These are phyloP conservation scores for Pythium scleroteichum DNA, from an alignment of 352 stramenopile species.

Conservation along the genomic window DNA sequence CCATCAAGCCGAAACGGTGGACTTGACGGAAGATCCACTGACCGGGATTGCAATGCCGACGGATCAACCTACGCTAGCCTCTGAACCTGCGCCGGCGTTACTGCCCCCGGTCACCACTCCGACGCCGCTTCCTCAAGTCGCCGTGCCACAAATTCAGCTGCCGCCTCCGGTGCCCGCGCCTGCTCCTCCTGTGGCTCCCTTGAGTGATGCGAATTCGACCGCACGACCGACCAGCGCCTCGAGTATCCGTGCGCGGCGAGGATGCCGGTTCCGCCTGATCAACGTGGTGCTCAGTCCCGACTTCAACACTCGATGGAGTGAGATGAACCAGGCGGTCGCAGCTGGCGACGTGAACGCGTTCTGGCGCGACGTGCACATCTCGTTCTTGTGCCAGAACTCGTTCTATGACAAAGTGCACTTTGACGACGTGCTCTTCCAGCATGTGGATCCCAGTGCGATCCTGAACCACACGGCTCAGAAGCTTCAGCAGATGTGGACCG, in stretches of 20 bases:
- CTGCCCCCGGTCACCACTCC: too few relatives aligned
- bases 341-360: slow-evolving; percentile 41
- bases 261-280: slow-evolving; percentile 70
- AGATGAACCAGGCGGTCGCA: slow-evolving; percentile 35
- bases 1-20: slow-evolving; percentile 7
- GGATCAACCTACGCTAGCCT: too few relatives aligned
- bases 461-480: slow-evolving; percentile 44
- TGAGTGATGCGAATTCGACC: background rate
- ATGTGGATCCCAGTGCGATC: slow-evolving; percentile 48
- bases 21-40: too few relatives aligned
- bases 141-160: background rate
- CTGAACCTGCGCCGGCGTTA: too few relatives aligned
- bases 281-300: slow-evolving; percentile 65
- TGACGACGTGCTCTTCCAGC: slow-evolving; percentile 60
- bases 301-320: slow-evolving; percentile 52
- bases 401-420: slow-evolving; percentile 61
- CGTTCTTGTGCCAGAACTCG: slow-evolving; percentile 47
- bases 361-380: slow-evolving; percentile 62
- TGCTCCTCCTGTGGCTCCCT: background rate
- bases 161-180: background rate
- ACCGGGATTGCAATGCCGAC: too few relatives aligned
- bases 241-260: slow-evolving; percentile 39
- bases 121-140: too few relatives aligned
- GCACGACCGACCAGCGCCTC: background rate
- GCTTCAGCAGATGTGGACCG: slow-evolving; percentile 64